Percentiles rank a stretch among this genome's conserved stretches.
phyloP scores from a whole-genome alignment of 176 grass and related monocot species.

The Luzula sylvatica region DNA sequence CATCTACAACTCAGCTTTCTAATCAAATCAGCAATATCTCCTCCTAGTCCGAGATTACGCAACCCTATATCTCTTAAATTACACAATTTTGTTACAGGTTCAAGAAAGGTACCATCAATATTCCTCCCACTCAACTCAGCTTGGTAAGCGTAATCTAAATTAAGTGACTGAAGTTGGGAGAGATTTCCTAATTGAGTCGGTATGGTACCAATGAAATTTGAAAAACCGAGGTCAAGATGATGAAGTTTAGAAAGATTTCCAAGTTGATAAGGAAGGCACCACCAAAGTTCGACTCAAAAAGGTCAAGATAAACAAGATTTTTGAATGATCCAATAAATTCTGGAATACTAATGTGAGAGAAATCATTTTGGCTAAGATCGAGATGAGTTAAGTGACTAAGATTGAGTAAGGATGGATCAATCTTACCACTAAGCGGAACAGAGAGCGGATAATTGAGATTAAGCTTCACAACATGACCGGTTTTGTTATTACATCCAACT shows the following conservation, averaged over 20 bases:
- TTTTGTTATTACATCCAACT: constrained; percentile 7
- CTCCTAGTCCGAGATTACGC: neutral
- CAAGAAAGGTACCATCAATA: neutral
- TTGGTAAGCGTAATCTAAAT: neutral
- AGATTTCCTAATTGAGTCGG: constrained; percentile 28
- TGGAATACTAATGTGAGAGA: neutral
- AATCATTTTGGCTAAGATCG: neutral
- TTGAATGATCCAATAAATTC: constrained; percentile 5
- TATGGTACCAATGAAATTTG: neutral
- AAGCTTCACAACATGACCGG: neutral
- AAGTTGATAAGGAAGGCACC: constrained; percentile 3
- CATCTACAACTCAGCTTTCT: neutral
- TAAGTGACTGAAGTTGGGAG: constrained; percentile 35
- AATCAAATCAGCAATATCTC: constrained; percentile 4
- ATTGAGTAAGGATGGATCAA: constrained; percentile 3
- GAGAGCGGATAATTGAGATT: neutral
- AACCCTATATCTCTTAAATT: constrained; percentile 7
- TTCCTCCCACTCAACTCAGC: neutral
- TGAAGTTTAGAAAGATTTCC: too few species aligned
- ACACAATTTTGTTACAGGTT: constrained; percentile 7
- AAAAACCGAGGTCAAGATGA: neutral
- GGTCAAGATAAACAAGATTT: constrained; percentile 21
- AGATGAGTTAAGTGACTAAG: constrained; percentile 11
- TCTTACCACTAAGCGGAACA: constrained; percentile 7
- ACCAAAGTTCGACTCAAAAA: neutral